A percentile compares a stretch with the other conserved stretches of the same genome.
Conservation (phyloP, 2,329 filamentous ascomycete genomes). For the Colletotrichum theobromicola region DNA sequence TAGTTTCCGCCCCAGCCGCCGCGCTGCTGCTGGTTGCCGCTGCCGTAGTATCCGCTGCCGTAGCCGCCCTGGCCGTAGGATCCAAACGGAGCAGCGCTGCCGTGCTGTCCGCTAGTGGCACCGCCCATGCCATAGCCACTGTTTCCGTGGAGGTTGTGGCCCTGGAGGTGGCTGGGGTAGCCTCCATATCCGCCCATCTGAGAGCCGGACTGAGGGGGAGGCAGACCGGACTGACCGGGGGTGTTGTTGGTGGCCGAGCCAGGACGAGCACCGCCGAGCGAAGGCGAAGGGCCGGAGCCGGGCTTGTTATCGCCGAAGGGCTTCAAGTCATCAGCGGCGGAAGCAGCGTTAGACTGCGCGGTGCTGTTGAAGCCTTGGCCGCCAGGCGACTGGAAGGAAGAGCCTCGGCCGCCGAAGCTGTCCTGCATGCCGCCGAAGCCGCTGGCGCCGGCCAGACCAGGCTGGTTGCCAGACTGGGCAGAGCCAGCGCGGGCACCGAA, state of each 20-base stretch:
- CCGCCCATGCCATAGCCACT: conserved; percentile 61
- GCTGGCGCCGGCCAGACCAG: conserved; percentile 50
- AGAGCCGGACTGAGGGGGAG: conserved; percentile 58
- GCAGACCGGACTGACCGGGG: conserved; percentile 56
- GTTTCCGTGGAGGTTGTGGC: conserved; percentile 58
- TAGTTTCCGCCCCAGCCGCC: conserved; percentile 68
- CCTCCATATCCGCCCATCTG: conserved; percentile 62
- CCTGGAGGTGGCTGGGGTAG: conserved; percentile 61
- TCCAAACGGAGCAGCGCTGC: conserved; percentile 55
- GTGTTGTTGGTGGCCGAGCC: conserved; percentile 62
- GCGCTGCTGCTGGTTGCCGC: conserved; percentile 48
- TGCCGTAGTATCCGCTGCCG: conserved; percentile 52
- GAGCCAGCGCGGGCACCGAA: conserved; percentile 55
- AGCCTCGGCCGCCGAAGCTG: conserved; percentile 57
- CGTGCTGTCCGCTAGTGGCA: conserved; percentile 56
- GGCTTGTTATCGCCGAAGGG: conserved; percentile 63
- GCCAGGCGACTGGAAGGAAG: conserved; percentile 60
- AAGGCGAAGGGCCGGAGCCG: conserved; percentile 60
- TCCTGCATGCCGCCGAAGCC: conserved; percentile 62
- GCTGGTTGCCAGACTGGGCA: conserved; percentile 54
- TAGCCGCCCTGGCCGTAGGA: conserved; percentile 56
- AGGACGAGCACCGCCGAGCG: conserved; percentile 59
- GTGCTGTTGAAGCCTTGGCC: conserved; percentile 59
- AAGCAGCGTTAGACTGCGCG: conserved; percentile 48
- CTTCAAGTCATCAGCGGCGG: conserved; percentile 60